These are phyloP conservation scores for Jackrogersella minutella DNA, from an alignment of 495 filamentous ascomycete genomes.

Conservation along the genomic window DNA sequence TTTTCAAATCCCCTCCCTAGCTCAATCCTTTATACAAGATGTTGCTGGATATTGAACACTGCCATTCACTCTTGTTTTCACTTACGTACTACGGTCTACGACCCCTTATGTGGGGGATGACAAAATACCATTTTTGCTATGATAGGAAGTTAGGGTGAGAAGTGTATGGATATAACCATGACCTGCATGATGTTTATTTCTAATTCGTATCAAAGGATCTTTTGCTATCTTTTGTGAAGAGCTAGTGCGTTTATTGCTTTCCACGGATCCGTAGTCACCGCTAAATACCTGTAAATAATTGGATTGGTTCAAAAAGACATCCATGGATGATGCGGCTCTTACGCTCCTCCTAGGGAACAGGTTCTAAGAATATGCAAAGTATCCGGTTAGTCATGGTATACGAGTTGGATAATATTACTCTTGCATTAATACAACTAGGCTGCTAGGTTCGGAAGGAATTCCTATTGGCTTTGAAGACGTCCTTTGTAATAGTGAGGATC, in stretches of 20 bases:
- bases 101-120: background rate
- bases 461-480: background rate
- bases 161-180: too few species aligned
- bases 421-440: too few species aligned
- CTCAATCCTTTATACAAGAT: too few species aligned
- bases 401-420: background rate
- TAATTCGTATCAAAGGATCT: too few species aligned
- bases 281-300: background rate
- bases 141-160: background rate
- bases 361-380: background rate
- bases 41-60: too few species aligned
- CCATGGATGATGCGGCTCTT: background rate
- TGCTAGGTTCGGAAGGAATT: slow-evolving; percentile 4
- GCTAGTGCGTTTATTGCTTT: background rate
- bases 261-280: too few species aligned
- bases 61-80: too few species aligned
- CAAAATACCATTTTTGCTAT: background rate
- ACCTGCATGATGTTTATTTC: too few species aligned
- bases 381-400: background rate
- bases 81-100: background rate
- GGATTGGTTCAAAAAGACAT: background rate
- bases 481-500: background rate
- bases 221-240: too few species aligned
- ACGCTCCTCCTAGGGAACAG: background rate
- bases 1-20: too few species aligned